Evolutionary conservation across 2,329 filamentous ascomycete genomes (phyloP).

Genomic region (Pezizomycotina sp.): DNA sequence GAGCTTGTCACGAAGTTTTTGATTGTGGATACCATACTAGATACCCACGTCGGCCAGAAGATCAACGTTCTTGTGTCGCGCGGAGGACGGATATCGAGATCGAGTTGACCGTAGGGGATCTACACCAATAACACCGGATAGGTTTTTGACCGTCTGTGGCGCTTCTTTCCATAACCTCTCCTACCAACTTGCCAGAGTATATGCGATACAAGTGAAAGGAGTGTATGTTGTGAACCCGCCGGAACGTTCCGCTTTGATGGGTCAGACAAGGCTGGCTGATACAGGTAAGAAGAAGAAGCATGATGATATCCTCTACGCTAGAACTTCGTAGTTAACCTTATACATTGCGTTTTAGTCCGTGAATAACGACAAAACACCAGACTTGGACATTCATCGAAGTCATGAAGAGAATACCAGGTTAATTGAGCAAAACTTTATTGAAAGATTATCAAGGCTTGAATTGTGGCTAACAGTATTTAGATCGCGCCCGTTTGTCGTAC

Average conservation of each 20-base stretch:
- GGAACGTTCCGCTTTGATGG: constrained; percentile 84
- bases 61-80: constrained; percentile 72
- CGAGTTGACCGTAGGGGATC: constrained; percentile 67
- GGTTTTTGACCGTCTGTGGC: constrained; percentile 85
- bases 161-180: constrained; percentile 92
- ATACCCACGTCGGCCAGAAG: constrained; percentile 65
- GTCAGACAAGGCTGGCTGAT: constrained; percentile 83
- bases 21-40: constrained; percentile 75
- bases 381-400: constrained; percentile 81
- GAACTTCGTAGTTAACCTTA: constrained; percentile 8
- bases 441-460: constrained; percentile 4
- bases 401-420: constrained; percentile 69
- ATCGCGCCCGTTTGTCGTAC: constrained; percentile 65
- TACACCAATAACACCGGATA: constrained; percentile 91
- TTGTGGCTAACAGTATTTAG: constrained; percentile 25
- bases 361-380: constrained; percentile 77
- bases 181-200: constrained; percentile 92
- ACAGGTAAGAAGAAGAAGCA: constrained; percentile 27
- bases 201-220: constrained; percentile 78
- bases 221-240: constrained; percentile 91
- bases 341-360: constrained; percentile 53
- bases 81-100: constrained; percentile 72
- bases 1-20: constrained; percentile 89
- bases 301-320: not conserved
- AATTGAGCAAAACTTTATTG: constrained; percentile 22